These are phyloP conservation scores for Chaetomium fimeti DNA, from an alignment of 495 filamentous ascomycete species.

Conservation along the genomic window DNA sequence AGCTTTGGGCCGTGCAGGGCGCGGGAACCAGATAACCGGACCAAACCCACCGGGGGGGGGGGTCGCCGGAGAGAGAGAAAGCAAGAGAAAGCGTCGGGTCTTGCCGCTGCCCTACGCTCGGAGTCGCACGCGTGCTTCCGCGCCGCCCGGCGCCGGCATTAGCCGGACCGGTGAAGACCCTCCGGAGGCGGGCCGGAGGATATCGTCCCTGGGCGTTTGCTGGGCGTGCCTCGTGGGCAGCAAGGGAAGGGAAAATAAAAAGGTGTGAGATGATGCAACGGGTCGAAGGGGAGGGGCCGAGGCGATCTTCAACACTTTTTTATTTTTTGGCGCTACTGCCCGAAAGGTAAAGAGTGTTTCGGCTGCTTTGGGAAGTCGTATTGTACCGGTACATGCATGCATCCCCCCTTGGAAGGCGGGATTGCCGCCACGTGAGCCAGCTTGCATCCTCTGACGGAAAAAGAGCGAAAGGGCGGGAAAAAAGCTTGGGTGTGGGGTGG, in stretches of 20 bases:
- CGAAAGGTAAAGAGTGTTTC: constrained; percentile 6
- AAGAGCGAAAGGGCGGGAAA: neutral
- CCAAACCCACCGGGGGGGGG: neutral
- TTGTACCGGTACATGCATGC: constrained; percentile 15
- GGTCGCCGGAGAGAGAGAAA: too few species aligned
- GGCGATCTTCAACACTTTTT: neutral
- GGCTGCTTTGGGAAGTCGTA: neutral
- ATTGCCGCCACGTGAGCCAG: constrained; percentile 20
- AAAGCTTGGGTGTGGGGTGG: constrained; percentile 1
- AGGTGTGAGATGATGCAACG: neutral
- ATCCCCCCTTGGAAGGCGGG: neutral
- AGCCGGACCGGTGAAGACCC: neutral
- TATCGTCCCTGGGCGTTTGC: neutral
- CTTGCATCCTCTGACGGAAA: constrained; percentile 1
- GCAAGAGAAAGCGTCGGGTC: too few species aligned
- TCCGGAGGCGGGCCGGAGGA: neutral
- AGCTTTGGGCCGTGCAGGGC: neutral
- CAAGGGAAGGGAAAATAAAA: neutral
- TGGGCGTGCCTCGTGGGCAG: neutral
- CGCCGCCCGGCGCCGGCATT: neutral
- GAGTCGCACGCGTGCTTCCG: neutral
- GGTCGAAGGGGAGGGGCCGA: neutral
- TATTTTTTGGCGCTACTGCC: neutral
- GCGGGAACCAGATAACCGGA: too few species aligned
- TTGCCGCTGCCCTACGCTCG: neutral